Conservation (phyloP, 805 yeast genomes). For the Yamadazyma laniorum region DNA sequence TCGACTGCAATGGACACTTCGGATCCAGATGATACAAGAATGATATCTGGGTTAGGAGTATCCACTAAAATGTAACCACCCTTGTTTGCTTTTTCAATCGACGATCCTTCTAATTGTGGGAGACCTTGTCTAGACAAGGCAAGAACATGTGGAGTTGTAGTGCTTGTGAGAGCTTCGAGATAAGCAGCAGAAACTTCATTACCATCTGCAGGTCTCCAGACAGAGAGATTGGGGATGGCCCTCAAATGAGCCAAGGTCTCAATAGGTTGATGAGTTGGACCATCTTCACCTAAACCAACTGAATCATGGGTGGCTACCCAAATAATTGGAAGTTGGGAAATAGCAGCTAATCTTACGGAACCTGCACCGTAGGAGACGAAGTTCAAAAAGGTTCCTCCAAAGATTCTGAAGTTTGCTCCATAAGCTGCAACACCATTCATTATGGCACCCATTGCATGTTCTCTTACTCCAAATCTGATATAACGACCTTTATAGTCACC, state of each 20-base stretch:
- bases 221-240: slow-evolving; percentile 77
- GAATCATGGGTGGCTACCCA: slow-evolving; percentile 93
- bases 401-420: slow-evolving; percentile 81
- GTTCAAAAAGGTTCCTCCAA: slow-evolving; percentile 98
- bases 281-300: slow-evolving; percentile 89
- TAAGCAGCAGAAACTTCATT: slow-evolving; percentile 86
- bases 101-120: slow-evolving; percentile 91
- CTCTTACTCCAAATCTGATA: slow-evolving; percentile 97
- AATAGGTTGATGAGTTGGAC: slow-evolving; percentile 92
- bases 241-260: slow-evolving; percentile 85
- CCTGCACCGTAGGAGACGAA: slow-evolving; percentile 83
- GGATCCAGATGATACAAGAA: slow-evolving; percentile 89
- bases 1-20: slow-evolving; percentile 84
- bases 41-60: slow-evolving; percentile 62
- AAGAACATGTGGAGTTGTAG: slow-evolving; percentile 66
- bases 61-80: slow-evolving; percentile 84
- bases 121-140: slow-evolving; percentile 84
- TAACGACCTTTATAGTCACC: slow-evolving; percentile 92
- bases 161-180: slow-evolving; percentile 59
- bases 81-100: slow-evolving; percentile 85
- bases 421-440: slow-evolving; percentile 95
- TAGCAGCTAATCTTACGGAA: slow-evolving; percentile 81
- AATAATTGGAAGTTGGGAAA: slow-evolving; percentile 77
- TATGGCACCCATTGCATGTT: slow-evolving; percentile 98
- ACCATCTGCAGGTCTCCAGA: slow-evolving; percentile 95